Conservation (phyloP, 192 early-diverging fungal species). For the Anaeromyces robustus region DNA sequence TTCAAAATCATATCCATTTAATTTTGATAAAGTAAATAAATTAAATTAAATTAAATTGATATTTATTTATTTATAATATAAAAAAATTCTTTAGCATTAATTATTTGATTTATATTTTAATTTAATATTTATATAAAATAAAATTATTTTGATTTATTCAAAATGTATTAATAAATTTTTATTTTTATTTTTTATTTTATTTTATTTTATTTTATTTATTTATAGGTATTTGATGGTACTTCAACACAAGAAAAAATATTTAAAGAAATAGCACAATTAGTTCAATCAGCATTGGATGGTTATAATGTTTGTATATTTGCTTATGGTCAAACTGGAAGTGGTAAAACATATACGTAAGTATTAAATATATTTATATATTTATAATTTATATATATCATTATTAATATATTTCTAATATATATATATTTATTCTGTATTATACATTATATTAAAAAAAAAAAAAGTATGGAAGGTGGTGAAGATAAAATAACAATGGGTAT, state of each 20-base stretch:
- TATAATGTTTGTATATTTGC: conserved; percentile 97
- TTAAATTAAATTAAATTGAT: too few species aligned
- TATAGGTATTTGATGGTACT: conserved; percentile 51
- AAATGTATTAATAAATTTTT: too few species aligned
- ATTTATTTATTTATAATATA: too few species aligned
- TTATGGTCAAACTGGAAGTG: conserved; percentile 91
- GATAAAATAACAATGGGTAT: conserved; percentile 45
- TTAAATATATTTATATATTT: too few species aligned
- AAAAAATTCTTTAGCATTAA: too few species aligned
- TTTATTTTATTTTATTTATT: not conserved
- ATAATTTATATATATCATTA: too few species aligned
- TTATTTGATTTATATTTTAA: too few species aligned
- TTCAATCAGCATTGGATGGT: conserved; percentile 88
- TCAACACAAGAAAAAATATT: conserved; percentile 63
- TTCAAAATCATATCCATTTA: conserved; percentile 55
- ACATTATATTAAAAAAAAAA: not conserved
- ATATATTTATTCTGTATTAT: too few species aligned
- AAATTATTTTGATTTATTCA: too few species aligned
- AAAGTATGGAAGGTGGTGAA: conserved; percentile 29
- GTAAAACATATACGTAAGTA: conserved; percentile 57
- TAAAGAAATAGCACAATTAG: conserved; percentile 83
- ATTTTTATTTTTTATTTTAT: not conserved
- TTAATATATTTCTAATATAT: too few species aligned
- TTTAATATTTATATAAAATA: too few species aligned
- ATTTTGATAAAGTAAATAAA: conserved; percentile 56